phyloP scores from a whole-genome alignment of 768 basidiomycete species.

The Lactarius indigo region DNA sequence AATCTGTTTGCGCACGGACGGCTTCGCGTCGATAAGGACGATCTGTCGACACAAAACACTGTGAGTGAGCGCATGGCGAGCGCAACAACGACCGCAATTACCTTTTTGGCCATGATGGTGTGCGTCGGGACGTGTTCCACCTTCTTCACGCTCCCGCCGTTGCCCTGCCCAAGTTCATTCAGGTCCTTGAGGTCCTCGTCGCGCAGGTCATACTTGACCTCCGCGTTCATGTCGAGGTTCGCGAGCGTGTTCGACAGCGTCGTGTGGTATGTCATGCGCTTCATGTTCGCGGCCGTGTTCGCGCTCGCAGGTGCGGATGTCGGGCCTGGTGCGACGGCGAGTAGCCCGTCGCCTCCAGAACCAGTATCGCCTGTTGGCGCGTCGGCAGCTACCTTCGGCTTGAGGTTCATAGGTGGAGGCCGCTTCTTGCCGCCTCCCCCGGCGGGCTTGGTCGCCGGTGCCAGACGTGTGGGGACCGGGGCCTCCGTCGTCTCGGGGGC shows the following conservation, averaged over 20 bases:
- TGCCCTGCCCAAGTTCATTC: slow-evolving; percentile 90
- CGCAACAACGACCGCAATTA: slow-evolving; percentile 34
- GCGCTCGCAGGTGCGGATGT: slow-evolving; percentile 53
- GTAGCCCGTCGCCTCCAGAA: slow-evolving; percentile 41
- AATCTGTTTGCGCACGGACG: slow-evolving; percentile 95
- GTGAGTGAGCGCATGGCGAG: not conserved
- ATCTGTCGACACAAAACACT: slow-evolving; percentile 48
- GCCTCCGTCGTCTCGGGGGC: slow-evolving; percentile 39
- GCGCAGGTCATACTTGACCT: slow-evolving; percentile 78
- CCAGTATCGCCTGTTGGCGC: slow-evolving; percentile 27
- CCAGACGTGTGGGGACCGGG: slow-evolving; percentile 31
- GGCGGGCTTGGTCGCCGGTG: slow-evolving; percentile 33
- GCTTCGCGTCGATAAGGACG: slow-evolving; percentile 95
- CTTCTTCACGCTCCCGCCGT: slow-evolving; percentile 96
- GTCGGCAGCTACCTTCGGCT: slow-evolving; percentile 57
- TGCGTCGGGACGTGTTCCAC: slow-evolving; percentile 90
- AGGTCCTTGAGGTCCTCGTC: slow-evolving; percentile 90
- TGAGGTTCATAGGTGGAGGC: slow-evolving; percentile 80
- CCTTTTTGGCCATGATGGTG: slow-evolving; percentile 98
- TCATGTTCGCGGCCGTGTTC: slow-evolving; percentile 45
- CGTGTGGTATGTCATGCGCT: slow-evolving; percentile 72
- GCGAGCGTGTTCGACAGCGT: slow-evolving; percentile 82
- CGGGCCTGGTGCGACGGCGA: slow-evolving; percentile 46
- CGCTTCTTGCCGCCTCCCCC: slow-evolving; percentile 58
- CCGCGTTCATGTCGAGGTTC: slow-evolving; percentile 79